Percentiles rank a stretch among this genome's conserved stretches.
phyloP scores from a whole-genome alignment of 163 green algal species.

The Scenedesmus sp. region DNA sequence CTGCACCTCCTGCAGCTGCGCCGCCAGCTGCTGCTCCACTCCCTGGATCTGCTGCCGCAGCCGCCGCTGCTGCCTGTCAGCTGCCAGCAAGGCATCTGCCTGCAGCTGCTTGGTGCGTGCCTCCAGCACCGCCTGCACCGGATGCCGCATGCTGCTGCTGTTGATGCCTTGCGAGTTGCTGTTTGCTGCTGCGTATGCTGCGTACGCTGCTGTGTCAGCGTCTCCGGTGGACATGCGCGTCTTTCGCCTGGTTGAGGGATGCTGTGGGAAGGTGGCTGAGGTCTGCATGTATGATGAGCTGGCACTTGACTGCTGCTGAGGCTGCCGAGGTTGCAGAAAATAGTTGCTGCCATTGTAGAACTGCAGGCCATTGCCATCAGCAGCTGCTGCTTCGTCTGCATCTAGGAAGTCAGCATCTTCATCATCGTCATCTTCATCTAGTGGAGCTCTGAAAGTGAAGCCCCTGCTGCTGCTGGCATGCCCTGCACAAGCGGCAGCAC shows the following conservation, averaged over 20 bases:
- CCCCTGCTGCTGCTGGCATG: background rate
- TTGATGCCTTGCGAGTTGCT: background rate
- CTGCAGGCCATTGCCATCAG: background rate
- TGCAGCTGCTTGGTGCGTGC: constrained; percentile 41
- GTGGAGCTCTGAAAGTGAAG: constrained; percentile 18
- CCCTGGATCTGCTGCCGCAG: constrained; percentile 19
- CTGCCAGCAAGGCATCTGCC: background rate
- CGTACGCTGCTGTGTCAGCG: background rate
- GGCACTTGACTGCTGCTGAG: background rate
- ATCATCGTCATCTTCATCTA: constrained; percentile 34
- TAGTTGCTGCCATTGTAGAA: background rate
- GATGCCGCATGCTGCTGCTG: constrained; percentile 23
- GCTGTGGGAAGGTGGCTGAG: background rate
- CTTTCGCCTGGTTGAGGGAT: background rate
- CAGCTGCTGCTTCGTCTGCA: background rate
- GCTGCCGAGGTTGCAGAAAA: background rate
- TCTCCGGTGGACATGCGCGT: background rate
- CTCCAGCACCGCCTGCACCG: constrained; percentile 23
- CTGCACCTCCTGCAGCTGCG: constrained; percentile 41
- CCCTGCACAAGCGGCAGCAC: background rate
- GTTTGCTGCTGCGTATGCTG: background rate
- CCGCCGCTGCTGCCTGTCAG: constrained; percentile 42
- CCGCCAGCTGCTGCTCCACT: constrained; percentile 31
- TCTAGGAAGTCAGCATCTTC: background rate
- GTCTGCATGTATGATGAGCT: constrained; percentile 8